phyloP scores from a whole-genome alignment of 2,329 filamentous ascomycete genomes.

The Aspergillus pseudotamarii region DNA sequence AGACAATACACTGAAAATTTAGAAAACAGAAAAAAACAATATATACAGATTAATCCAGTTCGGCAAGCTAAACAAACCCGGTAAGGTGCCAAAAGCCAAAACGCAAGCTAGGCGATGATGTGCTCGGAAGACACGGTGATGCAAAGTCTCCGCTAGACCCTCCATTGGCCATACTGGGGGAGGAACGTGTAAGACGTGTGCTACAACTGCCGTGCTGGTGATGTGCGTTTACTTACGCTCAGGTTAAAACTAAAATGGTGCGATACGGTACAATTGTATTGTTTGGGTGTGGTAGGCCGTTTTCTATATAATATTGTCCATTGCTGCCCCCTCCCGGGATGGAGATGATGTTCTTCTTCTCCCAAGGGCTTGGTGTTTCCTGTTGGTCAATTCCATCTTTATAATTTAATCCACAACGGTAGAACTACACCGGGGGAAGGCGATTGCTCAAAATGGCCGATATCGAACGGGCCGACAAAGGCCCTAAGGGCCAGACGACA shows the following conservation, averaged over 20 bases:
- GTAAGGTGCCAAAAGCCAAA: not conserved
- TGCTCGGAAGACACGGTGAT: not conserved
- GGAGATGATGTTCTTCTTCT: not conserved
- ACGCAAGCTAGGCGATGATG: not conserved
- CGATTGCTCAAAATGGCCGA: constrained; percentile 19
- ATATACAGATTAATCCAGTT: not conserved
- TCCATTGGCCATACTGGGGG: not conserved
- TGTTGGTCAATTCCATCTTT: not conserved
- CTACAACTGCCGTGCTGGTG: not conserved
- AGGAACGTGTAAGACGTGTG: not conserved
- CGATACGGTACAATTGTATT: not conserved
- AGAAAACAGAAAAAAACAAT: not conserved
- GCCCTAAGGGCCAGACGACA: not conserved
- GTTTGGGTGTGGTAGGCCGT: not conserved
- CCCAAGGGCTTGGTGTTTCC: not conserved
- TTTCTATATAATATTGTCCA: not conserved
- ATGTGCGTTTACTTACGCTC: not conserved
- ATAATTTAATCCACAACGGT: not conserved
- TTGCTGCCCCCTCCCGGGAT: not conserved
- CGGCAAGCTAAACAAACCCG: not conserved
- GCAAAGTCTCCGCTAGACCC: not conserved
- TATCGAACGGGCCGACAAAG: constrained; percentile 25
- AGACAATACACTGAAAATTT: not conserved
- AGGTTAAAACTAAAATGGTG: not conserved
- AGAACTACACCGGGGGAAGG: not conserved